A percentile compares a stretch with the other conserved stretches of the same genome.
These are phyloP conservation scores for Centrapalus pauciflorus DNA, from an alignment of 129 eudicot genomes.

Conservation along the genomic window DNA sequence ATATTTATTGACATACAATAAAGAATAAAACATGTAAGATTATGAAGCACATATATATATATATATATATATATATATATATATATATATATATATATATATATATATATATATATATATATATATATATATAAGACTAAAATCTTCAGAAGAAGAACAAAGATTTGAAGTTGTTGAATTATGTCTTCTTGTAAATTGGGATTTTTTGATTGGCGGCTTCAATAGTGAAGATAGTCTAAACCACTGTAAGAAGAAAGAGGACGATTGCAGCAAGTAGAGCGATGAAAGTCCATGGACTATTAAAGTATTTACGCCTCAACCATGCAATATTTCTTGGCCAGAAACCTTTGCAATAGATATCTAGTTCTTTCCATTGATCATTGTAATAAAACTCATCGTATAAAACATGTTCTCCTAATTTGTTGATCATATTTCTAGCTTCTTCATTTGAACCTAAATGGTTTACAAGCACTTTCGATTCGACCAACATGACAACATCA, in stretches of 20 bases:
- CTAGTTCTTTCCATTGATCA: neutral
- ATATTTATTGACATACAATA: too few relatives aligned
- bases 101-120: too few relatives aligned
- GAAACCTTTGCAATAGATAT: neutral
- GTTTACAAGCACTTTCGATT: neutral
- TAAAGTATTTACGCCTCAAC: conserved; percentile 8
- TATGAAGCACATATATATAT: too few relatives aligned
- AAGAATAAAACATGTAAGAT: too few relatives aligned
- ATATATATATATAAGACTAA: too few relatives aligned
- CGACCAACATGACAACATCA: conserved; percentile 12
- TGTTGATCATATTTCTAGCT: conserved; percentile 1
- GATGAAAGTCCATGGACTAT: conserved; percentile 8
- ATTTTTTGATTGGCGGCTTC: too few relatives aligned
- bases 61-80: too few relatives aligned
- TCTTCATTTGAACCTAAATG: neutral
- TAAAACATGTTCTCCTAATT: neutral
- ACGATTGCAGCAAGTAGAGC: conserved; percentile 1
- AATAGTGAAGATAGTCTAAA: conserved; percentile 16
- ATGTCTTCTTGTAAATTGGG: too few relatives aligned
- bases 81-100: too few relatives aligned
- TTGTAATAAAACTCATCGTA: neutral
- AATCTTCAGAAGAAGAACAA: too few relatives aligned
- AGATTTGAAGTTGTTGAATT: too few relatives aligned
- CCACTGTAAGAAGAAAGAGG: neutral
- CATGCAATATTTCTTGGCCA: neutral